Evolutionary conservation across 352 stramenopile species (phyloP), one percentile per base, ranked within the genome.

Genomic region (Globisporangium polare): DNA sequence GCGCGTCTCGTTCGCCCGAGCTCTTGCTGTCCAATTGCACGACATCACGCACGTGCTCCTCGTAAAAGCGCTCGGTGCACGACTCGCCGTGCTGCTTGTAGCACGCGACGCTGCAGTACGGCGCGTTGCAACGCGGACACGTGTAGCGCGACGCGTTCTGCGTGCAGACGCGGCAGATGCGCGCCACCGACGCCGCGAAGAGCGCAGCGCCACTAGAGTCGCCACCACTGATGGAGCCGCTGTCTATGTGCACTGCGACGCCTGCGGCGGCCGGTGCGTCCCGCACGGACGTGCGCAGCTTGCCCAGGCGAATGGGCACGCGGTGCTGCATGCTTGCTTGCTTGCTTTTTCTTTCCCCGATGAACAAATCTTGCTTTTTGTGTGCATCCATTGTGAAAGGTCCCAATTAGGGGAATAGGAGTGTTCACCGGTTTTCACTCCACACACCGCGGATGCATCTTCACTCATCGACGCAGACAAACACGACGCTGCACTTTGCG

Each of bases 31-130:
- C 35, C 12, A 91, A 41, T 27, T 71, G 51, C 62, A 91, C 83
- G 26, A 89, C 78, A 49, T 61, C 74, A 12, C 69, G 66, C 24
- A 94, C 84, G 39, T 92, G 78, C 5, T 60, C 68, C 52, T 93
- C 79, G 58, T 85, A 94, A 63, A 96, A 96, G 24, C 72, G 68
- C 60, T 96, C 87, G 0, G 83, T 94, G 62, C 87, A 96, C 12
- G 50, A 60, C 53, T 78, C 66, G 45, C 84, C 77, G 66, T 96
- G 87, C 12, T 62, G 63, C 49, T 81, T 79, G 68, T 92, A 96
- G 75, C 87, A 96, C 24, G 66, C 49, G 9, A 90, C 82, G 57
- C 80, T 83, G 65, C 87, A 96, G 68, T 94, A 96, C 7, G 81
- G 73, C 49, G 71, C 65, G 31, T 89, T 90, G 71, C 87, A 96